A percentile compares a stretch with the other conserved stretches of the same genome.
Evolutionary conservation across 176 grass and related monocot genomes (phyloP).

Genomic region (Cenchrus americanus): DNA sequence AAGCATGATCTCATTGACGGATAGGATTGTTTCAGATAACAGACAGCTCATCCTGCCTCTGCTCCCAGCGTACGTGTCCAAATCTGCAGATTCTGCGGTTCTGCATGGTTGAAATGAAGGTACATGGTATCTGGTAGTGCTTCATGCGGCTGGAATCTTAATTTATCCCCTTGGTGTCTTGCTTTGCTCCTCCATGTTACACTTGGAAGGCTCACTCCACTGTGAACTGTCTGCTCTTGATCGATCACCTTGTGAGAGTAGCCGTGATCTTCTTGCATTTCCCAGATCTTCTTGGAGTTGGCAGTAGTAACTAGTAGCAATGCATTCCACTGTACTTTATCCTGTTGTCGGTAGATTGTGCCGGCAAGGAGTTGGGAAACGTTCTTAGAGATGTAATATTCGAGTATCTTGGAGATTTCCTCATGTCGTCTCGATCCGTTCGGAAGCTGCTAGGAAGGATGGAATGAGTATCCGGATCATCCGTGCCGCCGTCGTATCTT

Average conservation of each 20-base stretch:
- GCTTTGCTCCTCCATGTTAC: constrained; percentile 32
- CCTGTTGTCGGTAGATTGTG: constrained; percentile 54
- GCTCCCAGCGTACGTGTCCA: constrained; percentile 40
- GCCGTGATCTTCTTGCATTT: constrained; percentile 39
- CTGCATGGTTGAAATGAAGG: constrained; percentile 43
- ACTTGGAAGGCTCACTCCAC: constrained; percentile 48
- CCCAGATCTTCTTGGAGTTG: constrained; percentile 41
- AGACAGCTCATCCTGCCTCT: constrained; percentile 50
- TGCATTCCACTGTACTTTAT: constrained; percentile 35
- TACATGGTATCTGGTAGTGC: constrained; percentile 43
- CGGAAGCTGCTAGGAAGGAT: constrained; percentile 56
- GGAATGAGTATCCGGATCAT: constrained; percentile 47
- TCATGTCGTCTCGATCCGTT: constrained; percentile 35
- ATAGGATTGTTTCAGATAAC: constrained; percentile 48
- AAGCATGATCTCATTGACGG: constrained; percentile 49
- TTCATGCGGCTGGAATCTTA: constrained; percentile 42
- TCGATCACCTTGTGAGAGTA: constrained; percentile 33
- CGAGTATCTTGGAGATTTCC: constrained; percentile 52
- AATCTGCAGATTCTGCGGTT: constrained; percentile 48
- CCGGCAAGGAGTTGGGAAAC: constrained; percentile 31
- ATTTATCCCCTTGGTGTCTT: constrained; percentile 27
- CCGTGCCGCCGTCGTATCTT: constrained; percentile 43
- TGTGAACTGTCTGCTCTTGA: constrained; percentile 38
- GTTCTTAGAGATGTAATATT: constrained; percentile 42
- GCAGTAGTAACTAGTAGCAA: constrained; percentile 24